These are phyloP conservation scores for Pisolithus albus DNA, from an alignment of 768 basidiomycete species.

Conservation along the genomic window DNA sequence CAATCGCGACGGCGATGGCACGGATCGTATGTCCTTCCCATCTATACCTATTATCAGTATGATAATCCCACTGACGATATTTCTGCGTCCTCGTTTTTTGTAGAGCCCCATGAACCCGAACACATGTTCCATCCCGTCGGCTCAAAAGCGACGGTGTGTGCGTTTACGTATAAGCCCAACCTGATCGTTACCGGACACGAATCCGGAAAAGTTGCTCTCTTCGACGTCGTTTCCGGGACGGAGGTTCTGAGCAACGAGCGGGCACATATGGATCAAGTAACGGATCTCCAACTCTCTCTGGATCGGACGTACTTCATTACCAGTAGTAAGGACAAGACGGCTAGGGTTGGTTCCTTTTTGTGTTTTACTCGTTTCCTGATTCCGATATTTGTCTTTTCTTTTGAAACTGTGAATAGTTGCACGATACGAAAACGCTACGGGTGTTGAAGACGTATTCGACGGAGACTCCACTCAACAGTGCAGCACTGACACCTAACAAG, in stretches of 20 bases:
- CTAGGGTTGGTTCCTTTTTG: constrained; percentile 53
- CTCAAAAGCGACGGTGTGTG: constrained; percentile 94
- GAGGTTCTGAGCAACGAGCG: constrained; percentile 80
- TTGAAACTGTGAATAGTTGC: constrained; percentile 45
- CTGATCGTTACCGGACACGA: constrained; percentile 92
- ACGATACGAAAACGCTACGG: constrained; percentile 80
- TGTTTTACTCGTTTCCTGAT: not conserved
- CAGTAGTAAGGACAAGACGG: constrained; percentile 93
- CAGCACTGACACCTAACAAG: constrained; percentile 72
- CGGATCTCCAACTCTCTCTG: constrained; percentile 84
- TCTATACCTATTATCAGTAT: not conserved
- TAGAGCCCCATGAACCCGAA: constrained; percentile 71
- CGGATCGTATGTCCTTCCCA: constrained; percentile 54
- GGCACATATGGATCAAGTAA: constrained; percentile 80
- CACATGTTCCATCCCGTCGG: constrained; percentile 84
- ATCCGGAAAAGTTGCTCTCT: constrained; percentile 89
- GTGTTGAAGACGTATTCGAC: constrained; percentile 92
- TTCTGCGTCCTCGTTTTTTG: constrained; percentile 2
- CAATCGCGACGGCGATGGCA: constrained; percentile 75
- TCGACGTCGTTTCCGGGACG: constrained; percentile 82
- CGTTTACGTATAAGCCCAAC: constrained; percentile 74
- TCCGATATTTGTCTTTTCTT: not conserved
- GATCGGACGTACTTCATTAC: constrained; percentile 96
- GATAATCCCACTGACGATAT: not conserved
- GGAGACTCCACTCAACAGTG: constrained; percentile 94